phyloP scores from a whole-genome alignment of 352 stramenopile species.

The Phytopythium kandeliae region DNA sequence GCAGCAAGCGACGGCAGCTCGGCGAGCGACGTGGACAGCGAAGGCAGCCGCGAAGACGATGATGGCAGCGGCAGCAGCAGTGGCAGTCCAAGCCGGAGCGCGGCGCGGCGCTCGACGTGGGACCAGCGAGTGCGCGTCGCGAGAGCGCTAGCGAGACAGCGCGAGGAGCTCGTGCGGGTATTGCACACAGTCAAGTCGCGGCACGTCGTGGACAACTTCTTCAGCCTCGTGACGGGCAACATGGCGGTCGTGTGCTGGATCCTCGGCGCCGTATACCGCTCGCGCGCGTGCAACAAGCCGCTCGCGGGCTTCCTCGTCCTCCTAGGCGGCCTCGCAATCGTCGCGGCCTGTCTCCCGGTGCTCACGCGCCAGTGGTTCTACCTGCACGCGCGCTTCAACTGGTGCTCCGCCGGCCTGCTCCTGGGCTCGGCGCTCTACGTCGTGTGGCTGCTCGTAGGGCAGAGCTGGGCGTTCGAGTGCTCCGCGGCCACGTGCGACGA shows the following conservation, averaged over 20 bases:
- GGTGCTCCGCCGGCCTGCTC: conserved; percentile 12
- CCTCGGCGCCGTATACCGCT: conserved; percentile 18
- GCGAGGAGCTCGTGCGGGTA: conserved; percentile 6
- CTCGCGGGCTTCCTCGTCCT: conserved; percentile 23
- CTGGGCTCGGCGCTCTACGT: conserved; percentile 14
- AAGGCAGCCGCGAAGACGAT: neutral
- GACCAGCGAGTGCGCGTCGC: conserved; percentile 6
- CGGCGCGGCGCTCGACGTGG: neutral
- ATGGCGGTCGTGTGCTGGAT: conserved; percentile 27
- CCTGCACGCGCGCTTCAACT: conserved; percentile 23
- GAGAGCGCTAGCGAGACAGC: neutral
- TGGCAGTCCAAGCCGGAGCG: neutral
- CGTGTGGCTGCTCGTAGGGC: conserved; percentile 24
- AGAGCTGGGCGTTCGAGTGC: conserved; percentile 27
- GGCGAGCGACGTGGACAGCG: neutral
- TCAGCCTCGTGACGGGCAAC: conserved; percentile 30
- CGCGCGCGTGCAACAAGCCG: conserved; percentile 21
- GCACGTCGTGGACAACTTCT: conserved; percentile 28
- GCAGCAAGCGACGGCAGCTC: conserved; percentile 1
- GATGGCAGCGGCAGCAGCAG: neutral
- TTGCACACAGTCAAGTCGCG: conserved; percentile 13
- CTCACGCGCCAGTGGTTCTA: conserved; percentile 38
- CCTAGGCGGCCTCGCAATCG: conserved; percentile 22
- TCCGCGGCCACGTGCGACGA: conserved; percentile 25
- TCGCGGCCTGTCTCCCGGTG: conserved; percentile 23